Evolutionary conservation across 331 rosid species (phyloP).

Genomic region (Telfairia occidentalis): DNA sequence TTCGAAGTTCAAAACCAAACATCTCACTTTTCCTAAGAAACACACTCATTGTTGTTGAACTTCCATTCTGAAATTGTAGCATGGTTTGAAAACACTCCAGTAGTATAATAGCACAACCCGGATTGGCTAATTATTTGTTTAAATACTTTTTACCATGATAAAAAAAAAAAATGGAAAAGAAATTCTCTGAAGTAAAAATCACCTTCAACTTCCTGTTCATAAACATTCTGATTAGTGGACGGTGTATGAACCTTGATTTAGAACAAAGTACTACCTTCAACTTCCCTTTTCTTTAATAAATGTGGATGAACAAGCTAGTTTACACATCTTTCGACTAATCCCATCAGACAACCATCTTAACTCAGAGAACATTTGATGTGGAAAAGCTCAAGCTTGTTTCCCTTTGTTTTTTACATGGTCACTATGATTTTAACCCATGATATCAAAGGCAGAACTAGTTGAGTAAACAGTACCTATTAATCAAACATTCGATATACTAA

Average conservation of each 20-base stretch:
- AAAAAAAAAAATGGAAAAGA: neutral
- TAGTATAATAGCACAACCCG: neutral
- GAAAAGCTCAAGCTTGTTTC: no score
- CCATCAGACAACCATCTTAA: neutral
- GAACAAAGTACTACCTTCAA: neutral
- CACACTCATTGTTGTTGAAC: neutral
- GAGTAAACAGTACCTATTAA: no score
- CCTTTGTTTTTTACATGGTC: no score
- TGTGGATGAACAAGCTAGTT: neutral
- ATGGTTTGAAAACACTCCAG: neutral
- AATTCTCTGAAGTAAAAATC: neutral
- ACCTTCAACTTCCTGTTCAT: neutral
- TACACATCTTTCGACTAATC: neutral
- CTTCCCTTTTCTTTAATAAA: neutral
- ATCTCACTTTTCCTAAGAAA: neutral
- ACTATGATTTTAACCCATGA: no score
- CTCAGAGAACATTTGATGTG: neutral
- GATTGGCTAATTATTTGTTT: neutral
- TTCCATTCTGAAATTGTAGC: neutral
- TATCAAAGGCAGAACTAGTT: no score
- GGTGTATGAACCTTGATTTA: neutral
- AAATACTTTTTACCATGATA: neutral
- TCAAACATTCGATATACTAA: neutral
- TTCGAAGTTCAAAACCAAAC: neutral
- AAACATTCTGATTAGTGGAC: neutral